Base-by-base conservation (phyloP, 2,329 filamentous ascomycete genomes). In the Talaromyces islandicus region DNA sequence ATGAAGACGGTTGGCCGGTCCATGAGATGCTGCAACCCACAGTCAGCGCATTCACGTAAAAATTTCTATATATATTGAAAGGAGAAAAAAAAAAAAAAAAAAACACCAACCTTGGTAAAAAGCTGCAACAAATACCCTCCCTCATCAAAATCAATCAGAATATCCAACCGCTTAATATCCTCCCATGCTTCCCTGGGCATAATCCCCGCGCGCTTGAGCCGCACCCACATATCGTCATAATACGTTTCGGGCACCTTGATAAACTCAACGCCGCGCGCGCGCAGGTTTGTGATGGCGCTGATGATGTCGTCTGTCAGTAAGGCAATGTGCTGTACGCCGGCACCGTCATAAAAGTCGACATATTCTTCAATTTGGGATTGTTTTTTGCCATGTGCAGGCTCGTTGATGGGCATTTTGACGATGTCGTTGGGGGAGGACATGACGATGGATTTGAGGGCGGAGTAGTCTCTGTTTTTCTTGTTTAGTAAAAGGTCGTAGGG, bases 341-440 rank as follows among this genome's bases (percentile, higher is more conserved):
- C 81, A 0, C 93, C 93, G 56, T 88, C 85, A 80, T 96, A 96
- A 81, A 94, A 97, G 72, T 90, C 82, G 66, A 97, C 87, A 72
- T 88, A 92, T 78, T 97, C 93, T 75, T 97, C 92, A 67, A 97
- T 97, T 78, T 97, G 93, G 11, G 87, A 91, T 75, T 91, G 90
- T 77, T 91, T 93, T 80, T 94, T 94, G 61, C 92, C 93, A 1
- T 85, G 80, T 0, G 93, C 93, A 1, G 93, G 93, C 78, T 97
- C 92, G 80, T 97, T 97, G 83, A 97, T 96, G 69, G 93, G 93
- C 92, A 97, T 97, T 80, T 97, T 97, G 76, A 97, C 91, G 4
- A 89, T 75, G 60, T 93, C 89, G 78, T 92, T 91, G 62, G 87
- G 86, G 4, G 88, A 91, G 48, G 89, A 85, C 92, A 97, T 96